These are phyloP conservation scores for Oryza glumipatula DNA, from an alignment of 176 grass and related monocot genomes.

Conservation along the genomic window DNA sequence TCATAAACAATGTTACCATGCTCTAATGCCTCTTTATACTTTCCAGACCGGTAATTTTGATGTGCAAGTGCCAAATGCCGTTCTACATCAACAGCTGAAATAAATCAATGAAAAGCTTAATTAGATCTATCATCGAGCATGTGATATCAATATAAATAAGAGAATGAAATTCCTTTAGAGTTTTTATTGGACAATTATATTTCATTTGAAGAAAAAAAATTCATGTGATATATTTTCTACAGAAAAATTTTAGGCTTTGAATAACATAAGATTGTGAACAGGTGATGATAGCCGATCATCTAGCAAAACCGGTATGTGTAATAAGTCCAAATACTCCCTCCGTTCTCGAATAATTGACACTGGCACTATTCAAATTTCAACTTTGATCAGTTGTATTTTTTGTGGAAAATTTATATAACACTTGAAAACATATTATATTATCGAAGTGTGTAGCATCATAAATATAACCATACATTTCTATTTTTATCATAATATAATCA, in stretches of 20 bases:
- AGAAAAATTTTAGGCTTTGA: not conserved
- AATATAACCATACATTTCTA: no score
- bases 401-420: no score
- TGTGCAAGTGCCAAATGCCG: slow-evolving; percentile 66
- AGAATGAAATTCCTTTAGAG: not conserved
- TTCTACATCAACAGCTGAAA: slow-evolving; percentile 62
- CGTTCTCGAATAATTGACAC: no score
- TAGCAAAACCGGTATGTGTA: not conserved
- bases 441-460: no score
- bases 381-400: no score
- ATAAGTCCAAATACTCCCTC: no score
- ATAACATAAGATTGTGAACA: not conserved
- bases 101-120: not conserved
- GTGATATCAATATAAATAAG: not conserved
- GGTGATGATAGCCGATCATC: not conserved
- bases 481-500: no score
- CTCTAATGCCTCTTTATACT: slow-evolving; percentile 76
- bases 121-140: slow-evolving; percentile 22
- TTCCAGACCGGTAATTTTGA: slow-evolving; percentile 83
- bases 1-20: slow-evolving; percentile 65
- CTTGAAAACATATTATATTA: no score
- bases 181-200: not conserved
- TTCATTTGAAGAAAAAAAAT: slow-evolving; percentile 18
- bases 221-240: not conserved
- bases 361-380: no score